These are phyloP conservation scores for Vitis vinifera DNA, from an alignment of 164 flowering plant genomes.

Conservation along the genomic window ASM3070453v1 NC_081821.1:2286001-2286500, in stretches of 20 bases:
- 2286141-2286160: too few species aligned
- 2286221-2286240: constrained; percentile 48
- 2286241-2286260: constrained; percentile 65
- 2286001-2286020: constrained; percentile 74
- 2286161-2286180: too few species aligned
- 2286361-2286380: constrained; percentile 62
- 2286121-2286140: too few species aligned
- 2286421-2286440: constrained; percentile 27
- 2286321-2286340: constrained; percentile 69
- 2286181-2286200: constrained; percentile 50
- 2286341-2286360: constrained; percentile 59
- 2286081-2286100: constrained; percentile 68
- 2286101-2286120: constrained; percentile 59
- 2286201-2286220: constrained; percentile 64
- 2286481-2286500: constrained; percentile 23
- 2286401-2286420: constrained; percentile 34
- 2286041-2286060: constrained; percentile 90
- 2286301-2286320: constrained; percentile 78
- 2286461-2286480: constrained; percentile 45
- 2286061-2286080: constrained; percentile 73
- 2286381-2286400: constrained; percentile 48
- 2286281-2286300: constrained; percentile 73
- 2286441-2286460: constrained; percentile 30
- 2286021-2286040: constrained; percentile 68
- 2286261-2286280: constrained; percentile 73